Evolutionary conservation across 2,329 filamentous ascomycete species (phyloP).

Genomic region (Whalleya microplaca): DNA sequence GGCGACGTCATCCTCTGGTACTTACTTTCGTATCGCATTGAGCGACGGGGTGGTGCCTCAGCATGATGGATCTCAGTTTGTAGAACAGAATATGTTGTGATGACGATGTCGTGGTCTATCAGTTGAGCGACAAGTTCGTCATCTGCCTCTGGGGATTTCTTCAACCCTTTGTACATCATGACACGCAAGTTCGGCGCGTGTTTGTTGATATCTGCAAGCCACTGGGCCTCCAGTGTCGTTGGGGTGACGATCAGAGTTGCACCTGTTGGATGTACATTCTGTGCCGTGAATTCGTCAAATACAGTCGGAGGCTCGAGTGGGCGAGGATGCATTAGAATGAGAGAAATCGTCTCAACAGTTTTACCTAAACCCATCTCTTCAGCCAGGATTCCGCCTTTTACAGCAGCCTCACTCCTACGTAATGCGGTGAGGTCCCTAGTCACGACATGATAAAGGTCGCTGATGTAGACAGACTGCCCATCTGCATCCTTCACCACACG

Average conservation of each 20-base stretch:
- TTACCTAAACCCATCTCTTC: conserved; percentile 88
- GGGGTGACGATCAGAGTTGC: conserved; percentile 68
- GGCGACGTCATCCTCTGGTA: conserved; percentile 73
- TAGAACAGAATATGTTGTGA: conserved; percentile 73
- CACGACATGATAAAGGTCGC: conserved; percentile 64
- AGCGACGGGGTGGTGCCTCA: conserved; percentile 68
- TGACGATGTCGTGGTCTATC: conserved; percentile 58
- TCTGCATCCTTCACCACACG: conserved; percentile 46
- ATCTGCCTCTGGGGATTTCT: conserved; percentile 42
- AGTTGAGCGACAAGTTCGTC: conserved; percentile 49
- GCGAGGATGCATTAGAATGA: conserved; percentile 67
- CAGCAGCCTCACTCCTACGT: conserved; percentile 41
- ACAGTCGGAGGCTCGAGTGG: conserved; percentile 20
- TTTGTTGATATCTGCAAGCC: conserved; percentile 61
- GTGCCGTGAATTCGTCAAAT: conserved; percentile 45
- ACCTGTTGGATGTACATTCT: conserved; percentile 50
- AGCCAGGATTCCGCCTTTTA: conserved; percentile 68
- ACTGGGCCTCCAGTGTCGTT: conserved; percentile 60
- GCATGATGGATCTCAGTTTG: conserved; percentile 80
- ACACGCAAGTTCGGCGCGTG: conserved; percentile 63
- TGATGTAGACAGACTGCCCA: conserved; percentile 46
- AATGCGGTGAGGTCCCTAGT: conserved; percentile 54
- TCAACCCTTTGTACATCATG: conserved; percentile 59
- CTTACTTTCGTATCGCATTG: conserved; percentile 66
- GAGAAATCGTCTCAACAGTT: conserved; percentile 73